Base-by-base conservation (phyloP, 2,329 filamentous ascomycete species). In the Fusarium nelsonii region DNA sequence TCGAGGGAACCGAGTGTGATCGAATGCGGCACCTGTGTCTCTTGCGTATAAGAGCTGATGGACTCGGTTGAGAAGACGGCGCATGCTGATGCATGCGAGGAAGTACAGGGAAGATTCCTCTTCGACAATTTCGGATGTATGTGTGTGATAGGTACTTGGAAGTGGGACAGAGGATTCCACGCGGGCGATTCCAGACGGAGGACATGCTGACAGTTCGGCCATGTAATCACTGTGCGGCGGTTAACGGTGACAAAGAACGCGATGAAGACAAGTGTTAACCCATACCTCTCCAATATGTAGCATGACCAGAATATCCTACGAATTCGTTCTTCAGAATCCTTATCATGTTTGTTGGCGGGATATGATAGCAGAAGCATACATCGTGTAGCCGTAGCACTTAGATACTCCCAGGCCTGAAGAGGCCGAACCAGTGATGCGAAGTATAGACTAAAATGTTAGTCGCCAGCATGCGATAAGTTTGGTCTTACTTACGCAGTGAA, bases 231-330 rank as follows among this genome's bases (percentile, higher is more conserved):
- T 85, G 1, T 1, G 4, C 4, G 3, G 16, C 16, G 6, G 33
- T 49, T 8, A 36, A n/a, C 3, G 8, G 16, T 8, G 10, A 0
- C 12, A 2, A 16, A 23, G 23, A 23, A 10, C 4, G 3, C 2
- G 18, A 5, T 1, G 26, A 7, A 34, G 3, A 4, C 16, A 8
- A 8, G 6, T 3, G 11, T 3, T 3, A 3, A 3, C 6, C 0
- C 1, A 20, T 39, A 82, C 83, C 83, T 85, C 71, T 87, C 84
- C 0, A 87, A 77, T 12, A 87, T 84, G 56, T 85, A 86, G 58
- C 84, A 86, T 0, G 84, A 83, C 84, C 84, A 87, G 63, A 86
- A 87, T 53, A 86, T 85, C 2, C 84, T 77, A 15, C 82, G 76
- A 1, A 85, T 81, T 4, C 84, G 82, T 68, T 86, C 84, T 37